Conservation (phyloP, 2,329 filamentous ascomycete genomes). For the Aureobasidium sp. region DNA sequence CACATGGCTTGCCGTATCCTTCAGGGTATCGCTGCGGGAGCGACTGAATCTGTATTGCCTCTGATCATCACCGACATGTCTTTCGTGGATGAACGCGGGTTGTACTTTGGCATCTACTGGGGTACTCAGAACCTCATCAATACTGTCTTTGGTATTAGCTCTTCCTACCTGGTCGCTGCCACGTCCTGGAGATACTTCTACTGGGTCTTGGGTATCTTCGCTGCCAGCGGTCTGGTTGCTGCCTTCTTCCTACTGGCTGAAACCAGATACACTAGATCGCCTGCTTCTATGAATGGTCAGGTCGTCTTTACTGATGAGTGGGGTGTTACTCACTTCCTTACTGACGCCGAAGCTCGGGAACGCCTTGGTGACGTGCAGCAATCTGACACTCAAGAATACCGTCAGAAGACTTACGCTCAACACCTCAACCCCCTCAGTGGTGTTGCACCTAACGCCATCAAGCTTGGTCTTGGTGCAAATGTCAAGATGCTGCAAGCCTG, state of each 20-base stretch:
- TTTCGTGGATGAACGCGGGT: constrained; percentile 33
- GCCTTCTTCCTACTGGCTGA: constrained; percentile 35
- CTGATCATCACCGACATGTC: constrained; percentile 34
- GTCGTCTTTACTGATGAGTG: constrained; percentile 34
- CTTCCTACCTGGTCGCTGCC: constrained; percentile 30
- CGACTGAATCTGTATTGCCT: constrained; percentile 34
- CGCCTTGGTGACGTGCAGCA: constrained; percentile 13
- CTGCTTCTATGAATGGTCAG: constrained; percentile 28
- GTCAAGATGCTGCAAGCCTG: constrained; percentile 29
- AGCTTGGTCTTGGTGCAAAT: constrained; percentile 16
- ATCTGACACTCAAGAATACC: not conserved
- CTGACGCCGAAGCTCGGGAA: constrained; percentile 25
- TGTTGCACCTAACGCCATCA: constrained; percentile 15
- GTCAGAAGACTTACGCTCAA: constrained; percentile 15
- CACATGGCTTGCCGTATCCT: constrained; percentile 33
- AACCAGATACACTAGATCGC: constrained; percentile 31
- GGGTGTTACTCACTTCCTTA: constrained; percentile 30
- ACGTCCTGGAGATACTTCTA: constrained; percentile 37
- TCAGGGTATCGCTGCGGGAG: constrained; percentile 30
- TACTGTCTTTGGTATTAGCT: constrained; percentile 27
- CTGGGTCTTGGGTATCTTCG: constrained; percentile 32
- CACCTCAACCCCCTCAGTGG: constrained; percentile 17
- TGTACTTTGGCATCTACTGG: constrained; percentile 34
- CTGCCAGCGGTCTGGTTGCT: constrained; percentile 30
- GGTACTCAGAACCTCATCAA: constrained; percentile 31